Evolutionary conservation across 2,329 filamentous ascomycete genomes (phyloP), one percentile per base, ranked within the genome.

Genomic region (Thelonectria olida): DNA sequence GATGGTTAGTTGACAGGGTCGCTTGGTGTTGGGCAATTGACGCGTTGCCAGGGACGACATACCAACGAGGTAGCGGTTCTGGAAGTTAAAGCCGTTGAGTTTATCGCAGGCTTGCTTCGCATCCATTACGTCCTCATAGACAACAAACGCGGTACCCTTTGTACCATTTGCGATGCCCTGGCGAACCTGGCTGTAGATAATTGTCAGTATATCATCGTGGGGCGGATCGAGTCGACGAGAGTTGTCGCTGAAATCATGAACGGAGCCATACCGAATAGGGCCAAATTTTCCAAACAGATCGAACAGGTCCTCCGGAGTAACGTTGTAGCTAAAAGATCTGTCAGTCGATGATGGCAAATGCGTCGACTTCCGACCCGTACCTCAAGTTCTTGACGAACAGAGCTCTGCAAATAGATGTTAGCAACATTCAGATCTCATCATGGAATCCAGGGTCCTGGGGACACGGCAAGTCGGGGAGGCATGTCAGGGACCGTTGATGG

Each of bases 361-460:
- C 60, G 42, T 55, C 17, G 27, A 53, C 48, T 54, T 54, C 61
- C 59, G 23, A 47, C 22, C 81, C 84, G 71, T 81, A 96, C 93
- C 92, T 97, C 85, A 98, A 88, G 88, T 99, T 98, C 92, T 98
- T 98, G 76, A 98, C 95, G 88, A 98, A 98, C 85, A 99, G 92
- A 90, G 96, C 95, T 90, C 95, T 97, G 72, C 66, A 68, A 48
- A 54, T 5, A 48, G 57, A 4, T 22, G 78, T 81, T 70, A 81
- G 79, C 65, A 63, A 65, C 34, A 55, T 51, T 50, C 28, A 12
- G 7, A 12, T 45, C 41, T 55, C 12, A 53, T 39, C 17, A 59
- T 44, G 25, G 45, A 54, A 59, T 42, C 36, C 56, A 48, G 45
- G 50, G 58, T 52, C 67, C 54, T 45, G 47, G 63, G 39, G 54